Conservation (phyloP, 2,329 filamentous ascomycete species). For the Sporothrix curviconia region DNA sequence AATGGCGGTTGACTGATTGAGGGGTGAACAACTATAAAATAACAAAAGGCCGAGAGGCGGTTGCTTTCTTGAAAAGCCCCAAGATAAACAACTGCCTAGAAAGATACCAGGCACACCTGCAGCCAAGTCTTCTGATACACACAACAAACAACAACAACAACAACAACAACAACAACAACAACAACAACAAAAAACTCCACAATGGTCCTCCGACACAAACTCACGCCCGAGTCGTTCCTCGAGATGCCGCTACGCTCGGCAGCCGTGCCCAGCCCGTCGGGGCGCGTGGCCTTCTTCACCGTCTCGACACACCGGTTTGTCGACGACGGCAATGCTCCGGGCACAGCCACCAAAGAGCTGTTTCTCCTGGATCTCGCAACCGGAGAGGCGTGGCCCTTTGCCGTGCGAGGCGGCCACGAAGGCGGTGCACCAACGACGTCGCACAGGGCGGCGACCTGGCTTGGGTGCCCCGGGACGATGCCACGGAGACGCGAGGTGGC, state of each 20-base stretch:
- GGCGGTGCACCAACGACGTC: constrained; percentile 22
- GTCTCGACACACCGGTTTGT: constrained; percentile 30
- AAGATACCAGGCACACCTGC: too few relatives aligned
- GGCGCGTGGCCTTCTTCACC: constrained; percentile 32
- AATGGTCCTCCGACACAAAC: constrained; percentile 19
- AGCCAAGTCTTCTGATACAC: too few relatives aligned
- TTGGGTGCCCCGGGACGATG: constrained; percentile 32
- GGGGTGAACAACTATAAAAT: too few relatives aligned
- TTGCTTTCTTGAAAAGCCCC: too few relatives aligned
- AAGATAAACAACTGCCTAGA: too few relatives aligned
- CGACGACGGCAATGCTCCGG: constrained; percentile 14
- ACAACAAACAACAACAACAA: too few relatives aligned
- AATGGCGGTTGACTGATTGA: constrained; percentile 2
- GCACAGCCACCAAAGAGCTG: constrained; percentile 28
- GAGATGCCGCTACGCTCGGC: constrained; percentile 19
- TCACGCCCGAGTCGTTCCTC: constrained; percentile 22
- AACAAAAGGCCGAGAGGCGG: too few relatives aligned
- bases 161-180: too few relatives aligned
- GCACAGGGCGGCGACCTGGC: constrained; percentile 27
- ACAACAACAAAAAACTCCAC: too few relatives aligned
- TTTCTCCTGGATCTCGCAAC: constrained; percentile 29
- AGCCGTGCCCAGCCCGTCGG: constrained; percentile 33
- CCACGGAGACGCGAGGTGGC: too few relatives aligned
- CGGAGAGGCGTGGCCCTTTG: constrained; percentile 21
- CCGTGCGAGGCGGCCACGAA: constrained; percentile 22